Evolutionary conservation across 805 yeast species (phyloP).

Genomic region (Candida wancherniae): DNA sequence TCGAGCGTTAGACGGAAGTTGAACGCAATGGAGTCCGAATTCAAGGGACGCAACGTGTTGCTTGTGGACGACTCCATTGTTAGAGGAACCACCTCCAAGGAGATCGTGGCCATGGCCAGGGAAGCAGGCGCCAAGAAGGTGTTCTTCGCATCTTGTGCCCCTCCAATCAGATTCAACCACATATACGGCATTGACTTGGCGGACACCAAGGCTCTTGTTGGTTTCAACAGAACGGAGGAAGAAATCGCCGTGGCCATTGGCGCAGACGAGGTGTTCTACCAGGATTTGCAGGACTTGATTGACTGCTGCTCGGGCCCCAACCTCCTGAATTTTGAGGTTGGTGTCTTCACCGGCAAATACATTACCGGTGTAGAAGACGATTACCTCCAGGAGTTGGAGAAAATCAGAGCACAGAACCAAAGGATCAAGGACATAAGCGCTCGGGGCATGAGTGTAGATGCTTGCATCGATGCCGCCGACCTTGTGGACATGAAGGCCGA

Average conservation of each 20-base stretch:
- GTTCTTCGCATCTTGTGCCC: slow-evolving; percentile 96
- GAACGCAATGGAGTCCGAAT: slow-evolving; percentile 94
- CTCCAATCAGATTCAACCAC: slow-evolving; percentile 94
- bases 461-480: slow-evolving; percentile 39
- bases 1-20: slow-evolving; percentile 91
- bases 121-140: slow-evolving; percentile 97
- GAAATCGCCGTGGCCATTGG: slow-evolving; percentile 77
- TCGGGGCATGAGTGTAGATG: slow-evolving; percentile 39
- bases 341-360: slow-evolving; percentile 93
- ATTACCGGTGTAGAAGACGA: slow-evolving; percentile 90
- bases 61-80: slow-evolving; percentile 96
- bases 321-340: slow-evolving; percentile 77
- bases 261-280: slow-evolving; percentile 89
- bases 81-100: slow-evolving; percentile 95
- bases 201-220: slow-evolving; percentile 89
- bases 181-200: slow-evolving; percentile 97
- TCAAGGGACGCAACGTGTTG: slow-evolving; percentile 75
- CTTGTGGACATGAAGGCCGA: slow-evolving; percentile 75
- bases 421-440: slow-evolving; percentile 38
- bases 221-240: slow-evolving; percentile 68
- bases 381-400: slow-evolving; percentile 77
- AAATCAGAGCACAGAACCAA: slow-evolving; percentile 74
- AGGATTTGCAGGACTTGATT: slow-evolving; percentile 74
- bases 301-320: slow-evolving; percentile 62
- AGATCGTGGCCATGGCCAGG: slow-evolving; percentile 95